Base-by-base conservation (phyloP, 768 basidiomycete species). In the Boletellus sp. region DNA sequence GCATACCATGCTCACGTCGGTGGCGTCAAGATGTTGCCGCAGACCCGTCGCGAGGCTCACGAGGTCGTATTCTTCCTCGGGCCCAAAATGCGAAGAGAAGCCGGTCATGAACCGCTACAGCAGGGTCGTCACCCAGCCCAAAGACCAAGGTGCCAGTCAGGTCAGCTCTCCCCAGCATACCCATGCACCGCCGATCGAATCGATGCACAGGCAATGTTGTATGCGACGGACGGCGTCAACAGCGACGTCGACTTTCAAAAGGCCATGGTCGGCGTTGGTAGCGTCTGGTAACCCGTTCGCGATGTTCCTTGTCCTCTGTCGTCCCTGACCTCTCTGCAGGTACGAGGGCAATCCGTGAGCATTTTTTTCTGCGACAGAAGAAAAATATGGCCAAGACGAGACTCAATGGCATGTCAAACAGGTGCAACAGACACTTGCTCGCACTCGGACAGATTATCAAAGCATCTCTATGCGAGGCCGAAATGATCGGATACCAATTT, bases 321-420 rank as follows among this genome's bases (percentile, higher is more conserved):
- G n/a, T 51, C 22, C 51, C 60, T 54, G 49, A 62, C 54, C 51
- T 47, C 20, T 48, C 19, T 39, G 12, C 53, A 97, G 94, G 94
- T 98, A 98, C 63, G 95, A 99, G 67, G 95, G 95, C 36, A 97
- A 96, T 70, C 96, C 96, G 90, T 98, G 69, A 75, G 91, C 74
- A 33, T 23, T 15, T 10, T 8, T 26, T 28, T 28, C 24, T 22
- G 20, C 13, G 16, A n/a, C 33, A n/a, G 13, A 4, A 23, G 11
- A 7, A 20, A 36, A 32, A 28, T 35, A 1, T 17, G 5, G 8
- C 15, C 33, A 38, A 32, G 37, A 16, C 33, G 35, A 32, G 38
- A 16, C 47, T 33, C 16, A 52, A 22, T 23, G 35, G 31, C 28
- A 22, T 33, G 23, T 38, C 32, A 34, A 45, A 56, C 64, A 96